Conservation (phyloP, 306 rosid species). For the Astragalus glycyphyllos region DNA sequence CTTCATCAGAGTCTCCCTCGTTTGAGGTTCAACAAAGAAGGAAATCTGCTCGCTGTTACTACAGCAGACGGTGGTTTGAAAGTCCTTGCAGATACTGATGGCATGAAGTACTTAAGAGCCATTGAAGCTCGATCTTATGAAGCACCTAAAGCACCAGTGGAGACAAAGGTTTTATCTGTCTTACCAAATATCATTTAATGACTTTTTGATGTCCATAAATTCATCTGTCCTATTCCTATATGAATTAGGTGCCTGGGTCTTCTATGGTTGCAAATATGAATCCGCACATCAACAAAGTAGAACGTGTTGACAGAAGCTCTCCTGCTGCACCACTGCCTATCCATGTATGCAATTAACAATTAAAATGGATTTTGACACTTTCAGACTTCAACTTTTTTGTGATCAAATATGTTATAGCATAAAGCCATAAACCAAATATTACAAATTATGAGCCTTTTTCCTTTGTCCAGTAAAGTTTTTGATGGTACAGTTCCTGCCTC, state of each 20-base stretch:
- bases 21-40: slow-evolving; percentile 84
- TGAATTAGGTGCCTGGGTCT: slow-evolving; percentile 61
- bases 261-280: slow-evolving; percentile 50
- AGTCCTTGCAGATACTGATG: slow-evolving; percentile 71
- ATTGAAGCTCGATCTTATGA: slow-evolving; percentile 62
- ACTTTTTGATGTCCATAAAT: slow-evolving; percentile 21
- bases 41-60: slow-evolving; percentile 83
- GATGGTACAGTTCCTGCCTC: slow-evolving; percentile 4
- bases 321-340: slow-evolving; percentile 60
- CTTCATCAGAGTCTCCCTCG: slow-evolving; percentile 70
- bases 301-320: slow-evolving; percentile 59
- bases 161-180: slow-evolving; percentile 60
- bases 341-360: slow-evolving; percentile 50
- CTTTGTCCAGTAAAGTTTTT: slow-evolving; percentile 13
- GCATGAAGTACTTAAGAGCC: slow-evolving; percentile 61
- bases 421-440: neutral
- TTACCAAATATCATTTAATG: slow-evolving; percentile 18
- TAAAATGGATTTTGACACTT: slow-evolving; percentile 15
- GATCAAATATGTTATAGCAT: neutral
- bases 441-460: slow-evolving; percentile 7
- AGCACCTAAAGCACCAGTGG: slow-evolving; percentile 65
- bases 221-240: slow-evolving; percentile 3
- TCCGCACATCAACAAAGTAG: slow-evolving; percentile 55
- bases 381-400: slow-evolving; percentile 10
- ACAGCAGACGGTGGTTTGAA: slow-evolving; percentile 71